Base-by-base conservation (phyloP, 2,329 filamentous ascomycete species). In the Neurospora sp. region DNA sequence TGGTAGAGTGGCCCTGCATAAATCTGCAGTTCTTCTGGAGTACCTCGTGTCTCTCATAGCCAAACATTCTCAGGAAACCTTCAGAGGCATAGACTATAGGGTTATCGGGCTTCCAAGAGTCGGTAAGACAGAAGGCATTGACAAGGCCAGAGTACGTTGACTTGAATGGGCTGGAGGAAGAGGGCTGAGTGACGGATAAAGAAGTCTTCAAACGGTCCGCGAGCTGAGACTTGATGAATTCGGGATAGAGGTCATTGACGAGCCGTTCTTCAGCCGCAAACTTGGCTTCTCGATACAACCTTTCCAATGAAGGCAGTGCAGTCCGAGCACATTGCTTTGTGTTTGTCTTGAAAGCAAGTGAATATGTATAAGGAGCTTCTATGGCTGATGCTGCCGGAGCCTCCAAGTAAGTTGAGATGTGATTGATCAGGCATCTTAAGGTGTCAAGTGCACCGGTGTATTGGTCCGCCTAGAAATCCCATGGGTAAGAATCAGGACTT, bases 81-180 rank as follows among this genome's bases (percentile, higher is more conserved):
- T 86, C 84, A 0, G 84, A 85, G 2, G 83, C 83, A 71, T 77
- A 84, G 1, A 83, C 74, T 70, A 86, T 82, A 4, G 85, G 83
- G 70, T 86, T 86, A 67, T 86, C 84, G 0, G 81, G 79, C 62
- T 80, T 79, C 4, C 78, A 74, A 0, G 85, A 84, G 73, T 88
- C 84, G 0, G 84, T 87, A 17, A 89, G 75, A 69, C 86, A 87
- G 72, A 89, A 89, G 28, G 86, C 86, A 67, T 86, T 82, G 8
- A 86, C 87, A 0, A 89, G 80, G 0, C 87, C 87, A 2, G 83
- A 83, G 68, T 84, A 88, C 67, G 79, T 74, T 5, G 77, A 76
- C 1, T 78, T 65, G 33, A 57, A 76, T 23, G 77, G 77, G n/a
- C 76, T 77, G 0, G 73, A 72, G 1, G 77, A 40, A 8, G 73